Percentiles rank a stretch among this genome's conserved stretches.
Evolutionary conservation across 768 basidiomycete species (phyloP).

Genomic region (Leucosporidium scottii): DNA sequence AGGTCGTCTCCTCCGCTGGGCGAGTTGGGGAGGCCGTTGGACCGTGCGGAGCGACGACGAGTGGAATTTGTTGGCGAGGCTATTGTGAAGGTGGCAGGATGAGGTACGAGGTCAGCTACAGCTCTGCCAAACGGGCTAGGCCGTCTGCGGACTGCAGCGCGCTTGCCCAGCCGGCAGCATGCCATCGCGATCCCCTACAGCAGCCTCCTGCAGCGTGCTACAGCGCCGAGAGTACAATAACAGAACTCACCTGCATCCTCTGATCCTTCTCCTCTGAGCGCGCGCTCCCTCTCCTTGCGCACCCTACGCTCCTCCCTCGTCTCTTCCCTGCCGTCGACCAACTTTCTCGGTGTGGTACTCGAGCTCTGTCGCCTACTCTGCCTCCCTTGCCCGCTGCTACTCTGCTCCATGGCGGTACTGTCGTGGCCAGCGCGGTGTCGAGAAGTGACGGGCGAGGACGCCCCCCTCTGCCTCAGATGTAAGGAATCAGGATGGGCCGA

Average conservation of each 20-base stretch:
- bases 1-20: neutral
- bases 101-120: neutral
- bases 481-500: too few species aligned
- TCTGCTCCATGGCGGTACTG: too few species aligned
- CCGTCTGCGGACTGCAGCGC: neutral
- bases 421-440: too few species aligned
- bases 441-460: too few species aligned
- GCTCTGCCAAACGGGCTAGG: neutral
- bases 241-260: neutral
- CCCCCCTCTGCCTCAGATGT: too few species aligned
- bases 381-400: too few species aligned
- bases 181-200: neutral
- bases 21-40: neutral
- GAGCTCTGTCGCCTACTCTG: neutral
- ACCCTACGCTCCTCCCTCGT: constrained; percentile 25
- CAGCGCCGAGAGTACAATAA: neutral
- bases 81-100: neutral
- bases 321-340: constrained; percentile 19
- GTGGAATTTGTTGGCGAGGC: neutral
- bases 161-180: neutral
- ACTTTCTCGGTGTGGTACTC: neutral
- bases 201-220: too few species aligned
- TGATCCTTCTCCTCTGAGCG: neutral
- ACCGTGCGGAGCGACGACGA: neutral
- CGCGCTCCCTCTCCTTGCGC: constrained; percentile 24